These are phyloP conservation scores for Lentinus brumalis DNA, from an alignment of 768 basidiomycete species.

Conservation along the genomic window DNA sequence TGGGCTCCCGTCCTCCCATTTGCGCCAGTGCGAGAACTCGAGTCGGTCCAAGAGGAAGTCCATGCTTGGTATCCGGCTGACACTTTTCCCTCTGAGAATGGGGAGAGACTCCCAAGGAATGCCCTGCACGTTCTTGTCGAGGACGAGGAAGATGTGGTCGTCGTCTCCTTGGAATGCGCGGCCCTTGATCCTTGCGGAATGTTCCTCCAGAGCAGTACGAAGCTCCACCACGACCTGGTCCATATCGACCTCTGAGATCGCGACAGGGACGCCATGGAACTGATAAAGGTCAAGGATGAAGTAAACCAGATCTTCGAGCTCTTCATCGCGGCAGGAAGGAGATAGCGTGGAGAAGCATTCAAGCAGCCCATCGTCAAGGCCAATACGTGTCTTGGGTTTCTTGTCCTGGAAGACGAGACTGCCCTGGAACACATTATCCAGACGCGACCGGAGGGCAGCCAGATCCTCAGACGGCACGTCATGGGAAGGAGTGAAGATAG, in stretches of 20 bases:
- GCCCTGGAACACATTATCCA: constrained; percentile 78
- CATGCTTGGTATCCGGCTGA: constrained; percentile 91
- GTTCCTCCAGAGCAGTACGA: constrained; percentile 73
- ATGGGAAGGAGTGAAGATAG: constrained; percentile 57
- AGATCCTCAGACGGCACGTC: constrained; percentile 48
- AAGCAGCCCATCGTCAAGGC: constrained; percentile 74
- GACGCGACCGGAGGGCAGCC: constrained; percentile 57
- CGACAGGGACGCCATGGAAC: constrained; percentile 87
- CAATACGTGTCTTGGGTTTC: constrained; percentile 52
- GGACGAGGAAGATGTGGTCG: constrained; percentile 81
- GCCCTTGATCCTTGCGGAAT: constrained; percentile 44
- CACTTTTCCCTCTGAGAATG: constrained; percentile 75
- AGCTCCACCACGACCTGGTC: constrained; percentile 90
- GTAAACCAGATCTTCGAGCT: constrained; percentile 92
- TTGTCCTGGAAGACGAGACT: constrained; percentile 61
- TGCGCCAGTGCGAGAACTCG: constrained; percentile 51
- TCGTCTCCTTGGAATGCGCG: constrained; percentile 44
- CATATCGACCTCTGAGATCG: constrained; percentile 89
- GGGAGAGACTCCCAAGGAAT: constrained; percentile 98
- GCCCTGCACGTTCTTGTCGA: constrained; percentile 87
- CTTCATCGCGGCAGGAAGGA: constrained; percentile 85
- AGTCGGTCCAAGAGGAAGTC: constrained; percentile 88
- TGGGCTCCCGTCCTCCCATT: constrained; percentile 29
- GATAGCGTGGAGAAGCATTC: constrained; percentile 85
- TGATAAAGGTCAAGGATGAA: constrained; percentile 94